Evolutionary conservation across 352 stramenopile species (phyloP).

Genomic region (Phytopythium cucurbitacearum): DNA sequence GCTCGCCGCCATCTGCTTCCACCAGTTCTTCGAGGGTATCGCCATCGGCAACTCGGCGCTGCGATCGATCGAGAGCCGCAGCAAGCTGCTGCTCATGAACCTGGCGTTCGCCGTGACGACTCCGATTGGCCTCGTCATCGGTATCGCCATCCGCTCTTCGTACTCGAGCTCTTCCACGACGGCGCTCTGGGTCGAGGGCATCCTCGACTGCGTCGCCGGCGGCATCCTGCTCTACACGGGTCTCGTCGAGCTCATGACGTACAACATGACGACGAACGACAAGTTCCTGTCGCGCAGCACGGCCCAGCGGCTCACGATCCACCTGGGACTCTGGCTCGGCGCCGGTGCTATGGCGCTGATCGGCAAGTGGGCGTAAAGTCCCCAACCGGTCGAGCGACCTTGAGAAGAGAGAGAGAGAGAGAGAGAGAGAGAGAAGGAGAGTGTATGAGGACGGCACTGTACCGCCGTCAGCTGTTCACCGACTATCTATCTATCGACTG

Average conservation of each 20-base stretch:
- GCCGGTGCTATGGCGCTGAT: conserved; percentile 59
- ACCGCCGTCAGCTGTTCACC: too few relatives aligned
- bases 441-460: too few relatives aligned
- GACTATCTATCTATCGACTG: too few relatives aligned
- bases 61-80: conserved; percentile 26
- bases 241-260: conserved; percentile 59
- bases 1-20: conserved; percentile 60
- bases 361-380: conserved; percentile 58
- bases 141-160: conserved; percentile 44
- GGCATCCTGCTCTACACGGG: conserved; percentile 72
- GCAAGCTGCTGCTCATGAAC: conserved; percentile 40
- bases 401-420: too few relatives aligned
- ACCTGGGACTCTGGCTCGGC: conserved; percentile 47
- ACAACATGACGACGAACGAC: conserved; percentile 66
- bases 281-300: conserved; percentile 38
- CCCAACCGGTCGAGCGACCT: too few relatives aligned
- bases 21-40: conserved; percentile 77
- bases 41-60: conserved; percentile 45
- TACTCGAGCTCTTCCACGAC: conserved; percentile 46
- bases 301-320: conserved; percentile 32
- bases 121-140: conserved; percentile 45
- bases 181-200: conserved; percentile 53
- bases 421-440: too few relatives aligned
- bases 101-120: conserved; percentile 55
- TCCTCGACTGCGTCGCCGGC: conserved; percentile 59